Base-by-base conservation (phyloP, 441 rosid genomes). In the Populus hybrid region DNA sequence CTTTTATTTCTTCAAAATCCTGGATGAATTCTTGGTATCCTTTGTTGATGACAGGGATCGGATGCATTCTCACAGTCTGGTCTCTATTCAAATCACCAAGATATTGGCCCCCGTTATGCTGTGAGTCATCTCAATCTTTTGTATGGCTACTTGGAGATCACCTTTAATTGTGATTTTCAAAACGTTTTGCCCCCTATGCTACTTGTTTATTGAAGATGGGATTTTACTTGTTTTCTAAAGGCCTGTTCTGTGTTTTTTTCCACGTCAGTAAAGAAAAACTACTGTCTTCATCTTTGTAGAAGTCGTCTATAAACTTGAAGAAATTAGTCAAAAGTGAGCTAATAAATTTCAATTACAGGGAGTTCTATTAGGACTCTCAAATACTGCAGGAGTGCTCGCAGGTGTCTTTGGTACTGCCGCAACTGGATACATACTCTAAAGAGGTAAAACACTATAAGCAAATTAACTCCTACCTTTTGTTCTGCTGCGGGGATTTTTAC, bases 31-130 rank as follows among this genome's bases (percentile, higher is more conserved):
- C 67, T 24, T 66, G 42, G 23, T 72, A 73, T 82, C 9, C 14
- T 63, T 77, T 77, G 76, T 82, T 82, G 79, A 79, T 79, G 68
- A 42, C 88, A 93, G 99, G 99, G 99, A 67, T 87, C 93, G 38
- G 98, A 95, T 84, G 99, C 99, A 69, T 95, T 95, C 86, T 95
- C 98, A 4, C 99, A 95, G 74, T 95, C 99, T 61, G 99, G 99
- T 82, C 95, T 95, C 69, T 95, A 93, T 81, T 95, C 99, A 81
- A 95, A 93, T 86, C 99, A 95, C 86, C 99, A 93, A 88, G 98
- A 95, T 84, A 95, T 95, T 77, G 98, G 97, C 72, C 99, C 97
- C 0, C 97, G 98, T 57, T 95, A 95, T 78, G 89, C 99, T 83
- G 98, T 95, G 70, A 93, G 99, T 86, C 59, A 7, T 79, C 28